Conservation (phyloP, 306 rosid species). For the Styphnolobium japonicum region DNA sequence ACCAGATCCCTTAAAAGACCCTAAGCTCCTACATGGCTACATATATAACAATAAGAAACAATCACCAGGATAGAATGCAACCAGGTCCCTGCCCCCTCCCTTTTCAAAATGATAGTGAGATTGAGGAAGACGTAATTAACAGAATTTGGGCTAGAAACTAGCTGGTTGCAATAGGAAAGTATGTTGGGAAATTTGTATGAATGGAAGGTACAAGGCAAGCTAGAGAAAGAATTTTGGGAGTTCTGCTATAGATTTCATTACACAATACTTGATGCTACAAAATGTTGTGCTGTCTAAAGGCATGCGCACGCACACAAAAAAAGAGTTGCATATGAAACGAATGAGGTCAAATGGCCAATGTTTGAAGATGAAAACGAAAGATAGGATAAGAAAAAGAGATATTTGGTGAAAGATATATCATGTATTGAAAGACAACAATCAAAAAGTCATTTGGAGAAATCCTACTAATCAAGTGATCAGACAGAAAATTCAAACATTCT, state of each 20-base stretch:
- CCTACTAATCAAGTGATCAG: not conserved
- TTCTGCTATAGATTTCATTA: not conserved
- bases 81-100: not conserved
- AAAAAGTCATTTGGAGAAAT: not conserved
- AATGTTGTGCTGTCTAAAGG: not conserved
- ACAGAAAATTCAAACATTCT: not conserved
- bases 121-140: not conserved
- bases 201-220: not conserved
- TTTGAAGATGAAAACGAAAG: not conserved
- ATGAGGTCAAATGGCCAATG: not conserved
- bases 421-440: not conserved
- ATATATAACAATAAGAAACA: constrained; percentile 6
- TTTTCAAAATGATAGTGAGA: not conserved
- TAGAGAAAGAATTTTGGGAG: not conserved
- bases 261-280: not conserved
- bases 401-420: not conserved
- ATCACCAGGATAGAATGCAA: not conserved
- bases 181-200: not conserved
- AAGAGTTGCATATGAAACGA: not conserved
- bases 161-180: not conserved
- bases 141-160: constrained; percentile 1
- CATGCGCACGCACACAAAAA: not conserved
- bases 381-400: not conserved
- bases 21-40: not conserved
- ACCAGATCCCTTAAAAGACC: not conserved